Evolutionary conservation across 1,139 yeast genomes (phyloP).

Genomic region (Yamadazyma blattariae): DNA sequence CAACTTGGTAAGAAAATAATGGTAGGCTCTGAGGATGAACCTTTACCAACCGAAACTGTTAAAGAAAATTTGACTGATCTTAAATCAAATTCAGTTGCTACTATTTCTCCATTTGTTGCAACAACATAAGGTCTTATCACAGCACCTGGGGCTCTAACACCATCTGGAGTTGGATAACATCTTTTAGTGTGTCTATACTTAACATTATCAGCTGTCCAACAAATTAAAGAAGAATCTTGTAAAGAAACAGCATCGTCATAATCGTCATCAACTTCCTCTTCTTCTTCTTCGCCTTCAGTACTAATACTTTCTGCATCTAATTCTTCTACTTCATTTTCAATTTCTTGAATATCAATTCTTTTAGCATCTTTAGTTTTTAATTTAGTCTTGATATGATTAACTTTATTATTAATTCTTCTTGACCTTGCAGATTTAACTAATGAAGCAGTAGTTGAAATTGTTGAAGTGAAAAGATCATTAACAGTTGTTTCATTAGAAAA

Average conservation of each 20-base stretch:
- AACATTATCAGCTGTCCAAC: constrained; percentile 24
- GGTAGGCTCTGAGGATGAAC: constrained; percentile 37
- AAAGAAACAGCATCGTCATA: constrained; percentile 14
- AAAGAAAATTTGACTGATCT: constrained; percentile 44
- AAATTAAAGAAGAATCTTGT: constrained; percentile 16
- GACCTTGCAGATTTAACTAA: constrained; percentile 10
- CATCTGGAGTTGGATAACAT: constrained; percentile 50
- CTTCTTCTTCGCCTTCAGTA: constrained; percentile 7
- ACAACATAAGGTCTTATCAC: constrained; percentile 71
- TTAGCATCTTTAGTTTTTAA: constrained; percentile 7
- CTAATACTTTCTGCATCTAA: constrained; percentile 4
- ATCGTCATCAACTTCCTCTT: constrained; percentile 13
- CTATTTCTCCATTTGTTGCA: constrained; percentile 54
- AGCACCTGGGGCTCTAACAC: constrained; percentile 69
- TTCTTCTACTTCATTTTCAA: constrained; percentile 6
- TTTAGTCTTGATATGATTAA: constrained; percentile 10
- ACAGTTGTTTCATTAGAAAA: constrained; percentile 13
- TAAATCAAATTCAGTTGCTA: constrained; percentile 54
- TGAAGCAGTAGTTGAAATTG: constrained; percentile 14
- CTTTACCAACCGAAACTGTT: constrained; percentile 30
- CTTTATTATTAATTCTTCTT: constrained; percentile 10
- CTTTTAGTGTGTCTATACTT: constrained; percentile 21
- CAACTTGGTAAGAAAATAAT: constrained; percentile 65
- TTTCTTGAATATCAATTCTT: constrained; percentile 1
- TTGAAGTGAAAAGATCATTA: constrained; percentile 12